Evolutionary conservation across 768 basidiomycete genomes (phyloP).

Genomic region (Lentinula detonsa): DNA sequence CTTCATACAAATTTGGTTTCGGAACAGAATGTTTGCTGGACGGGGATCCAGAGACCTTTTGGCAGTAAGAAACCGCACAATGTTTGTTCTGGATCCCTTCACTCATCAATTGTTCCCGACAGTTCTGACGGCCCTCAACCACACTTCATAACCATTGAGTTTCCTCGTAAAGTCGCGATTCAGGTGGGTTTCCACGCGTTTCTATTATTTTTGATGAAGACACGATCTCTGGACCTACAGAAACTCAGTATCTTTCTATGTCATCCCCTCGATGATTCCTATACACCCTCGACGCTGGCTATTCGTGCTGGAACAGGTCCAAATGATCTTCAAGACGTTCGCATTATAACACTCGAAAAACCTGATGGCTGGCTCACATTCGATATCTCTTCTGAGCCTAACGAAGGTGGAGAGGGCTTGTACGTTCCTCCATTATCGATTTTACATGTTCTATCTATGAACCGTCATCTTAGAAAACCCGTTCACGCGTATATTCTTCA

Average conservation of each 20-base stretch:
- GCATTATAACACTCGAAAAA: slow-evolving; percentile 78
- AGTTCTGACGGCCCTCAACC: slow-evolving; percentile 96
- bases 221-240: slow-evolving; percentile 29
- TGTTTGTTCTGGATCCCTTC: not conserved
- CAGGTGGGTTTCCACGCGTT: slow-evolving; percentile 46
- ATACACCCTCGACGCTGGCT: slow-evolving; percentile 88
- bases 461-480: slow-evolving; percentile 54
- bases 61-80: slow-evolving; percentile 70
- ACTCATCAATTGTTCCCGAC: slow-evolving; percentile 5
- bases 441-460: not conserved
- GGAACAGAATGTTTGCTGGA: slow-evolving; percentile 90
- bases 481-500: slow-evolving; percentile 88
- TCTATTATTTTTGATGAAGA: not conserved
- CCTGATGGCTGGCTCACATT: slow-evolving; percentile 94
- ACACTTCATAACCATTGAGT: slow-evolving; percentile 92
- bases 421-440: slow-evolving; percentile 32
- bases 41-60: slow-evolving; percentile 87
- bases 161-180: slow-evolving; percentile 83
- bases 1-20: slow-evolving; percentile 94
- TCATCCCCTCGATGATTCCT: slow-evolving; percentile 87
- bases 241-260: slow-evolving; percentile 85
- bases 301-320: slow-evolving; percentile 90
- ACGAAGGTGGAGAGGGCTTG: slow-evolving; percentile 77
- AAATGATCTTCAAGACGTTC: slow-evolving; percentile 89
- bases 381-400: slow-evolving; percentile 74